Evolutionary conservation across 2,329 filamentous ascomycete genomes (phyloP).

Genomic region (Scytalidium lignicola): DNA sequence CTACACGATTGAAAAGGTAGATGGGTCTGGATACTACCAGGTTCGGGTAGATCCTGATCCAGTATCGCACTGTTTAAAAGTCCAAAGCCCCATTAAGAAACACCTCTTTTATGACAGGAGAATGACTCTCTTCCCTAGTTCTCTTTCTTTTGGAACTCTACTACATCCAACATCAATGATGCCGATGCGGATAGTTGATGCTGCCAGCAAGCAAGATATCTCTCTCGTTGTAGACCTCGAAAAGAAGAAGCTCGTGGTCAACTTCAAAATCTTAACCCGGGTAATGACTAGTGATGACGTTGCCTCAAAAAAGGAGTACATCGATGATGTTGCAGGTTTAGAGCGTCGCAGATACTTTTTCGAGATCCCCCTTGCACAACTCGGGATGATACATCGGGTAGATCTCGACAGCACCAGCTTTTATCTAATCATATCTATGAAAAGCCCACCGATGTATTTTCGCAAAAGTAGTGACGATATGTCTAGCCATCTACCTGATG

Average conservation of each 20-base stretch:
- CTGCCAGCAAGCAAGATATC: slow-evolving; percentile 17
- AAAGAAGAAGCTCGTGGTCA: slow-evolving; percentile 34
- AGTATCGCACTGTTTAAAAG: slow-evolving; percentile 2
- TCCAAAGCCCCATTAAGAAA: slow-evolving; percentile 28
- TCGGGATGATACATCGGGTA: slow-evolving; percentile 39
- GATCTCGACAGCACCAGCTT: slow-evolving; percentile 27
- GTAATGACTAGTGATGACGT: neutral
- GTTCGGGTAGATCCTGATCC: slow-evolving; percentile 4
- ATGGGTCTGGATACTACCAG: slow-evolving; percentile 6
- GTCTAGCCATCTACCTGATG: slow-evolving; percentile 35
- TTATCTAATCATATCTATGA: slow-evolving; percentile 42
- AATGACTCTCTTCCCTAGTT: slow-evolving; percentile 37
- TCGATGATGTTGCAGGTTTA: neutral
- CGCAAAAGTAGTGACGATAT: slow-evolving; percentile 25
- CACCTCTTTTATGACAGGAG: slow-evolving; percentile 26
- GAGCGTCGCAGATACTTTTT: slow-evolving; percentile 27
- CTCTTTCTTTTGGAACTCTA: slow-evolving; percentile 59
- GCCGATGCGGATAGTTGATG: slow-evolving; percentile 44
- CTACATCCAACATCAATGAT: slow-evolving; percentile 51
- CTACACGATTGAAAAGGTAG: slow-evolving; percentile 21
- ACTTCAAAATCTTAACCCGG: slow-evolving; percentile 29
- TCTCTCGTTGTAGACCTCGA: slow-evolving; percentile 35
- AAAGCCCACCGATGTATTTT: slow-evolving; percentile 36
- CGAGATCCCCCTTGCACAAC: slow-evolving; percentile 32
- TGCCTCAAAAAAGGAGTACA: neutral